Evolutionary conservation across 1,139 yeast species (phyloP), one percentile per base, ranked within the genome.

Genomic region (Yamadazyma spencermartinsiae): DNA sequence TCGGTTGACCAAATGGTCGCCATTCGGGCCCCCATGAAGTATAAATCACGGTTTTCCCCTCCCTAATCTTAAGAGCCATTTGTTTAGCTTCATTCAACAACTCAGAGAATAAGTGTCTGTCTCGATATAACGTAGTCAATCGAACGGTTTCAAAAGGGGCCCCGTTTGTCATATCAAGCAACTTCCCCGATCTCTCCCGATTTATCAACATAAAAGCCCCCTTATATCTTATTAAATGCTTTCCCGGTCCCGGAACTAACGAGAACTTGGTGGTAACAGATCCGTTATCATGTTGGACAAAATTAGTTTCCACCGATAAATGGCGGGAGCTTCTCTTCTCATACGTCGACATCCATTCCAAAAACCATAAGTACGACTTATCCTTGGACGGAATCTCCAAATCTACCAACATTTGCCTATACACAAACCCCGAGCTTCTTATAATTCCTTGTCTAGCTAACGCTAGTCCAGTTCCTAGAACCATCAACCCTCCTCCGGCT

Each of bases 1-100:
- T 74, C 1, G 99, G 98, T 56, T 86, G 94, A 2, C 99, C 99
- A 67, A 92, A 92, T 3, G 96, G 96, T 51, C 98, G 74, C 99
- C 99, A 92, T 56, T 92, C 99, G 11, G 96, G 96, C 1, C 98
- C 98, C 86, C 94, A 90, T 2, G 96, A 86, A 2, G 96, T 88
- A 61, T 79, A 92, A 5, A 92, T 69, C 8, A 92, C 98, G 0
- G 98, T 92, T 55, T 89, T 90, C 9, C 98, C 98, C 55, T 89
- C 96, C 43, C 86, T 83, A 28, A 85, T 77, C 55, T 80, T 82
- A 58, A 89, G 72, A 0, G 98, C 98, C 66, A 87, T 63, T 33
- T 72, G 65, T 52, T 90, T 89, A 6, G 98, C 98, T 52, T 92
- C 98, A 10, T 73, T 74, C 40, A 92, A 69, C 47, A 92, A 68